Percentiles rank a stretch among this genome's conserved stretches.
These are phyloP conservation scores for Bretschneidera sinensis DNA, from an alignment of 345 rosid species.

Conservation along the genomic window DNA sequence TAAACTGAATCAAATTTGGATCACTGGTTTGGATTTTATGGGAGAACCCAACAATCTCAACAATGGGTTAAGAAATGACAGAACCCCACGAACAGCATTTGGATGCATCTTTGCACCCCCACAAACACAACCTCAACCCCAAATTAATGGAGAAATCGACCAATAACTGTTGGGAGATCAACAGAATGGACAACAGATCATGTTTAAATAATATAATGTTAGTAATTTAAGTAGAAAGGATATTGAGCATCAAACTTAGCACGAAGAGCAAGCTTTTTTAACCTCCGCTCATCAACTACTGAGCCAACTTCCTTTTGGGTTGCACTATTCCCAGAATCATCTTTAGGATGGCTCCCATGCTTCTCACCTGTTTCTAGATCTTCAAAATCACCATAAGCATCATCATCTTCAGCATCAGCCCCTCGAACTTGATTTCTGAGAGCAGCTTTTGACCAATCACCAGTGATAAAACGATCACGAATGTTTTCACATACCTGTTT, in stretches of 20 bases:
- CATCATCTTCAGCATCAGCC: conserved; percentile 31
- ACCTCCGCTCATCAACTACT: conserved; percentile 50
- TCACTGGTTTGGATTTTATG: too few species aligned
- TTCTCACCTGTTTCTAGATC: conserved; percentile 85
- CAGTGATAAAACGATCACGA: conserved; percentile 85
- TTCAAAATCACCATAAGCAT: conserved; percentile 76
- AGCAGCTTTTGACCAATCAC: conserved; percentile 83
- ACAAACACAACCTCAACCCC: too few species aligned
- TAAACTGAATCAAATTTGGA: too few species aligned
- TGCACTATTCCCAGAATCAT: conserved; percentile 26
- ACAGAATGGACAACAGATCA: neutral
- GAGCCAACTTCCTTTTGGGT: conserved; percentile 42
- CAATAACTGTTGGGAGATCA: neutral
- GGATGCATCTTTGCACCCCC: too few species aligned
- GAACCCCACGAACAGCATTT: too few species aligned
- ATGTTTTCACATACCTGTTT: conserved; percentile 56
- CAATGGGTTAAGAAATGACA: too few species aligned
- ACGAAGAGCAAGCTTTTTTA: conserved; percentile 78
- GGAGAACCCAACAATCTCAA: neutral
- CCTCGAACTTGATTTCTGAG: conserved; percentile 43
- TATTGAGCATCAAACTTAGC: conserved; percentile 79
- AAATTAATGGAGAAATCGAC: neutral
- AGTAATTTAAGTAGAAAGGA: conserved; percentile 45
- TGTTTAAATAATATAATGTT: conserved; percentile 8
- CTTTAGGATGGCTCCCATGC: conserved; percentile 28